phyloP scores from a whole-genome alignment of 805 yeast species.

The Candida andamanensis region DNA sequence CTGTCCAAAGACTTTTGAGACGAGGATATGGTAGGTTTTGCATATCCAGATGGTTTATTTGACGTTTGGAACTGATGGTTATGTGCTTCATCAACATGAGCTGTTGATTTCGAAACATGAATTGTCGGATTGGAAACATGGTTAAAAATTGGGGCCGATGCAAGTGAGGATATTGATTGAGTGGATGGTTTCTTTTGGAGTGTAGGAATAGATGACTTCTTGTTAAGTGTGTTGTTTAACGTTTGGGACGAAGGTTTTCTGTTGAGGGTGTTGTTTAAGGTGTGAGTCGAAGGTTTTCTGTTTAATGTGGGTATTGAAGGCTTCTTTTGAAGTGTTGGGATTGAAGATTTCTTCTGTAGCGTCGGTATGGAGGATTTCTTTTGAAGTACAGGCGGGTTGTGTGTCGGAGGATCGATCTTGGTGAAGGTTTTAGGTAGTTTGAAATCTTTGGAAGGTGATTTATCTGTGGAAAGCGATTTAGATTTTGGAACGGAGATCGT shows the following conservation, averaged over 20 bases:
- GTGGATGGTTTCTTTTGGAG: slow-evolving; percentile 13
- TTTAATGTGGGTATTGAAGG: slow-evolving; percentile 16
- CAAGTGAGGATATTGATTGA: not conserved
- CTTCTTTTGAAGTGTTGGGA: slow-evolving; percentile 13
- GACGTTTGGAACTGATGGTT: not conserved
- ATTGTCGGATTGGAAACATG: not conserved
- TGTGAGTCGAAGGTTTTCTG: slow-evolving; percentile 13
- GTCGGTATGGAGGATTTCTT: slow-evolving; percentile 9
- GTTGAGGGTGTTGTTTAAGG: slow-evolving; percentile 7
- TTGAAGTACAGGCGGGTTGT: slow-evolving; percentile 1
- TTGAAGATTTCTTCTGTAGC: slow-evolving; percentile 9
- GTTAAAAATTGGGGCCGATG: too few relatives aligned
- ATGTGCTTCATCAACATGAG: not conserved
- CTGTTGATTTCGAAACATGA: not conserved
- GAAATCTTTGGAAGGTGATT: slow-evolving; percentile 11
- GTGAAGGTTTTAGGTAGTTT: slow-evolving; percentile 4
- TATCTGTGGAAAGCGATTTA: slow-evolving; percentile 11
- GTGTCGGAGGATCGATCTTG: not conserved
- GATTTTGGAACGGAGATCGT: slow-evolving; percentile 9
- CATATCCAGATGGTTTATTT: slow-evolving; percentile 13
- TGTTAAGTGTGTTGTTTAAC: slow-evolving; percentile 11
- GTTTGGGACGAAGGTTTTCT: slow-evolving; percentile 14
- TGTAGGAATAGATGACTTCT: slow-evolving; percentile 11
- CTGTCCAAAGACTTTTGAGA: slow-evolving; percentile 34
- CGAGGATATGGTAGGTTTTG: slow-evolving; percentile 39